These are phyloP conservation scores for Microcera coccophila DNA, from an alignment of 2,329 filamentous ascomycete genomes.

Conservation along the genomic window DNA sequence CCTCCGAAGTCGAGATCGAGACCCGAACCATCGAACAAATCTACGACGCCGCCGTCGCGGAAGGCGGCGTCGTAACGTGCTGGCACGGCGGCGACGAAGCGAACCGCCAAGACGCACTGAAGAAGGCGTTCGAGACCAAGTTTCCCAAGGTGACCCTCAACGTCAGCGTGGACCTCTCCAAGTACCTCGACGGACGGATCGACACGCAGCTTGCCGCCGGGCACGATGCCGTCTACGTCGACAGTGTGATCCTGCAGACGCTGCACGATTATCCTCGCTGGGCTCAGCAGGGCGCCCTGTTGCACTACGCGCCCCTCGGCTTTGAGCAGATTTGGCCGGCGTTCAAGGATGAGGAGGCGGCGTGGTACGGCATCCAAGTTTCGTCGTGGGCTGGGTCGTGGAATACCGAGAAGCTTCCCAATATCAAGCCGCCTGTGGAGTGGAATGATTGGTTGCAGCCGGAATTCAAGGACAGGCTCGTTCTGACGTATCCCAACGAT, in stretches of 20 bases:
- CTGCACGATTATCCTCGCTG: constrained; percentile 47
- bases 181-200: constrained; percentile 48
- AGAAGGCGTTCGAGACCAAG: constrained; percentile 38
- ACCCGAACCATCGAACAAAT: constrained; percentile 46
- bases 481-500: constrained; percentile 55
- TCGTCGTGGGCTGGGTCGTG: neutral
- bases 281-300: constrained; percentile 40
- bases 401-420: constrained; percentile 34
- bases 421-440: constrained; percentile 28
- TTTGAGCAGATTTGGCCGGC: constrained; percentile 38
- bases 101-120: constrained; percentile 36
- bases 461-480: constrained; percentile 50
- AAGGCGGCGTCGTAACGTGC: constrained; percentile 42
- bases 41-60: constrained; percentile 45
- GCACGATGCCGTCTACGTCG: constrained; percentile 32
- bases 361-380: constrained; percentile 32
- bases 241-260: constrained; percentile 45
- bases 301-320: constrained; percentile 43
- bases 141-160: constrained; percentile 51
- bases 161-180: constrained; percentile 50
- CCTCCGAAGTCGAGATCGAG: constrained; percentile 28
- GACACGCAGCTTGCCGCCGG: constrained; percentile 40
- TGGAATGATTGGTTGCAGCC: constrained; percentile 45
- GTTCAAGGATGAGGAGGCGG: constrained; percentile 36
- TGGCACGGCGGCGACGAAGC: constrained; percentile 46